These are phyloP conservation scores for Aspergillus puulaauensis DNA, from an alignment of 2,329 filamentous ascomycete genomes.

Conservation along the genomic window DNA sequence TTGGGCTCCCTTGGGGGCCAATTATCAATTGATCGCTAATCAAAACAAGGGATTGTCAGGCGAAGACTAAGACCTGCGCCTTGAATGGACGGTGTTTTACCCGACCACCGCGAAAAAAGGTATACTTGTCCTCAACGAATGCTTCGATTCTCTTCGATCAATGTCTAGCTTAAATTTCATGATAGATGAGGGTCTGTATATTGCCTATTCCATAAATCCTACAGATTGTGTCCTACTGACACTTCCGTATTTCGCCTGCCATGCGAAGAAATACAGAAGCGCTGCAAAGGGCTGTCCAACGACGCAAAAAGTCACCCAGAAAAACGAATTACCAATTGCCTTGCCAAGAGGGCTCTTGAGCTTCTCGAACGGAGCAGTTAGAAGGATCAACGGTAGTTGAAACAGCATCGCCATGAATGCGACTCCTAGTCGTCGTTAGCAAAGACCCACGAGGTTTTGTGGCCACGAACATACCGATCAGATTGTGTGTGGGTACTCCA, in stretches of 20 bases:
- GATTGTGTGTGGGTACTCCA: slow-evolving; percentile 90
- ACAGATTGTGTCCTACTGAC: slow-evolving; percentile 51
- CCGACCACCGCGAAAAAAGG: background rate
- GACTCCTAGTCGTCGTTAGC: slow-evolving; percentile 59
- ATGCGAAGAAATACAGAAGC: slow-evolving; percentile 94
- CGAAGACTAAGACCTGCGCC: background rate
- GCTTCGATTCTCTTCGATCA: slow-evolving; percentile 3
- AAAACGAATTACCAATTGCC: slow-evolving; percentile 86
- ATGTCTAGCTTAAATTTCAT: background rate
- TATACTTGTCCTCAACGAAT: slow-evolving; percentile 1
- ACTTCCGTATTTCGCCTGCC: slow-evolving; percentile 96
- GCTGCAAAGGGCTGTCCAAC: slow-evolving; percentile 93
- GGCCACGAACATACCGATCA: slow-evolving; percentile 64
- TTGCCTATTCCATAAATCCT: background rate
- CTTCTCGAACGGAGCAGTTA: slow-evolving; percentile 78
- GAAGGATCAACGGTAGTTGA: slow-evolving; percentile 81
- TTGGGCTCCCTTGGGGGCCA: background rate
- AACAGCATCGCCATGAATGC: slow-evolving; percentile 93
- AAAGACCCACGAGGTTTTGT: too few species aligned
- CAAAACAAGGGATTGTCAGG: background rate
- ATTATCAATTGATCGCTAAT: background rate
- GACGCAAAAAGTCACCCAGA: slow-evolving; percentile 95
- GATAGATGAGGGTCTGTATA: background rate
- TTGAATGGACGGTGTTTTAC: background rate
- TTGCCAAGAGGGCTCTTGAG: slow-evolving; percentile 73